Base-by-base conservation (phyloP, 805 yeast species). In the Candida boleticola region DNA sequence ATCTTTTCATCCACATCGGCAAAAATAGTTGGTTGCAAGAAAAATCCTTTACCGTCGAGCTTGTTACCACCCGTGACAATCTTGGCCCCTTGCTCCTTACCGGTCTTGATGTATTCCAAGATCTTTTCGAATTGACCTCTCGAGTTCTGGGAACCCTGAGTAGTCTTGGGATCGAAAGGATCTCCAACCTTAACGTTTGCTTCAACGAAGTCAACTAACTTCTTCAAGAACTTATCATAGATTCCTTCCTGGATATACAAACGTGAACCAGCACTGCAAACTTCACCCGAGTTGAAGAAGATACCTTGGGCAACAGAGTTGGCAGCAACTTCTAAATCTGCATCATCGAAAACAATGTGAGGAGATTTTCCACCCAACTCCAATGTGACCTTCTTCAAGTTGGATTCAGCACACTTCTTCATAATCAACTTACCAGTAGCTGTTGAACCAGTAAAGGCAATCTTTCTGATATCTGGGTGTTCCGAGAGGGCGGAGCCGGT, bases 401-500 rank as follows among this genome's bases (percentile, higher is more conserved):
- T 71, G n/a, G 56, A 25, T 7, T 72, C 63, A 17, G 79, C 73
- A 37, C 65, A 61, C 42, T 56, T 55, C 65, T 77, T 79, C 83
- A 87, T 83, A 60, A 90, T 86, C 55, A 68, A 68, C 63, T 85
- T 84, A 60, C 97, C 98, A 48, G 89, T 83, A 37, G 84, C 89
- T 41, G 97, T 90, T 27, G 97, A 89, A 53, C 97, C 97, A 44
- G 97, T 90, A 71, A 90, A 90, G 10, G 97, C 95, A 59, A 90
- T 76, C 76, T 90, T 90, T 72, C 85, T 85, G 57, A 90, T 81
- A 61, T 76, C 80, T 54, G 82, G 83, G 68, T 90, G 97, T 43
- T 74, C 65, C 37, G 92, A 74, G 50, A 90, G 76, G 34, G 88
- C 85, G 48, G 80, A 79, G 64, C 97, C 97, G 40, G 92, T 84